Conservation (phyloP, 805 yeast genomes). For the Candida wancherniae region DNA sequence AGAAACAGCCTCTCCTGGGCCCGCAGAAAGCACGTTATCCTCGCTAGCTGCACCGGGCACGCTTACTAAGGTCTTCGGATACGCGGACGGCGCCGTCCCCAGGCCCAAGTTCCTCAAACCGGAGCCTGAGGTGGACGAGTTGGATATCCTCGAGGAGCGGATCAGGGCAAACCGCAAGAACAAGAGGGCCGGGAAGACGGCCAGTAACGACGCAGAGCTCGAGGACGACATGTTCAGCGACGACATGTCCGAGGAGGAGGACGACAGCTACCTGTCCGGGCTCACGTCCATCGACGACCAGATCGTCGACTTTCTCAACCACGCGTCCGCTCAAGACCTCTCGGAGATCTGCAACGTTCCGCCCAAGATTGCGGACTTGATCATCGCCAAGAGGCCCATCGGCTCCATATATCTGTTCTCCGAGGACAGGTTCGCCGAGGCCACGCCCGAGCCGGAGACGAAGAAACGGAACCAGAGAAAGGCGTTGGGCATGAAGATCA, state of each 20-base stretch:
- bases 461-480: conserved; percentile 32
- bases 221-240: conserved; percentile 44
- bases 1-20: conserved; percentile 1
- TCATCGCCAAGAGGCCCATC: conserved; percentile 72
- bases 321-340: conserved; percentile 68
- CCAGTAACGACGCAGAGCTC: conserved; percentile 40
- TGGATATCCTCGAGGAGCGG: conserved; percentile 37
- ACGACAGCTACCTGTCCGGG: conserved; percentile 27
- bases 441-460: conserved; percentile 26
- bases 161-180: conserved; percentile 31
- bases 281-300: conserved; percentile 54
- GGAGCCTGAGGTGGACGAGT: conserved; percentile 26
- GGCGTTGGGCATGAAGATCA: conserved; percentile 66
- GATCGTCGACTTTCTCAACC: conserved; percentile 71
- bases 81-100: conserved; percentile 7
- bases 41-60: conserved; percentile 1
- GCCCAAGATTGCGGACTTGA: conserved; percentile 56
- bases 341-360: conserved; percentile 74
- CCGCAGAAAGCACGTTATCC: background rate
- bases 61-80: conserved; percentile 1
- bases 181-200: conserved; percentile 8
- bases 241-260: conserved; percentile 44
- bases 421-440: conserved; percentile 44
- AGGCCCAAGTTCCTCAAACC: conserved; percentile 4
- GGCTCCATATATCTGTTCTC: conserved; percentile 53